These are phyloP conservation scores for Rosa chinensis DNA, from an alignment of 306 rosid species.

Conservation along the genomic window DNA sequence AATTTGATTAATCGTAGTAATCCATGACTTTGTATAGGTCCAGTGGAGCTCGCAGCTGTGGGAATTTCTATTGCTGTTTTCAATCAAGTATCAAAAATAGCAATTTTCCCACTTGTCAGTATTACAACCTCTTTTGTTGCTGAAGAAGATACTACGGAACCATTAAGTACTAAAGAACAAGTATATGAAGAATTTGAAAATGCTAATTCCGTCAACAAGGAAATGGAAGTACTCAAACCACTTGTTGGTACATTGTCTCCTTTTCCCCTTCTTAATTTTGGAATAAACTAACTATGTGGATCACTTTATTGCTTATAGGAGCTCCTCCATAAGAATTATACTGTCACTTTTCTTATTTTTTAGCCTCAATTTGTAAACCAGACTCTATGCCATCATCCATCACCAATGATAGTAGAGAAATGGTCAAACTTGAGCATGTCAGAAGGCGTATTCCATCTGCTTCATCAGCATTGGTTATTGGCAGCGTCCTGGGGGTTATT, in stretches of 20 bases:
- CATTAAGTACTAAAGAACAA: slow-evolving; percentile 27
- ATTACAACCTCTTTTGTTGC: slow-evolving; percentile 83
- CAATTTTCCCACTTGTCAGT: slow-evolving; percentile 74
- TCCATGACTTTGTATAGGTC: slow-evolving; percentile 42
- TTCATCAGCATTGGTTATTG: slow-evolving; percentile 63
- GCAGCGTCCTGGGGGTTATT: slow-evolving; percentile 61
- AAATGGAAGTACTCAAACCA: slow-evolving; percentile 22
- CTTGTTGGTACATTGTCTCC: slow-evolving; percentile 14
- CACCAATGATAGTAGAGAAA: slow-evolving; percentile 15
- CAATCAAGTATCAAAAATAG: slow-evolving; percentile 72
- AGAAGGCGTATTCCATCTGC: slow-evolving; percentile 72
- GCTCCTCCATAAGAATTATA: background rate
- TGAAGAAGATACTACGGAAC: slow-evolving; percentile 58
- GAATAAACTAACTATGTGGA: background rate
- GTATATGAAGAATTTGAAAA: slow-evolving; percentile 44
- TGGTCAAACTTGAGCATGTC: slow-evolving; percentile 32
- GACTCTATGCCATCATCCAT: slow-evolving; percentile 6
- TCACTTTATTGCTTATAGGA: background rate
- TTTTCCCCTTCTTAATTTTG: background rate
- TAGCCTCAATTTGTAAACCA: background rate
- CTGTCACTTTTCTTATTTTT: background rate
- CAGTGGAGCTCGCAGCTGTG: slow-evolving; percentile 83
- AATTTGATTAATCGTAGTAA: background rate
- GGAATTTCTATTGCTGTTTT: slow-evolving; percentile 77
- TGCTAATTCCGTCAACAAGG: slow-evolving; percentile 12